A percentile compares a stretch with the other conserved stretches of the same genome.
Evolutionary conservation across 257 asterid species (phyloP).

Genomic region (Nicotiana obtusifolia): DNA sequence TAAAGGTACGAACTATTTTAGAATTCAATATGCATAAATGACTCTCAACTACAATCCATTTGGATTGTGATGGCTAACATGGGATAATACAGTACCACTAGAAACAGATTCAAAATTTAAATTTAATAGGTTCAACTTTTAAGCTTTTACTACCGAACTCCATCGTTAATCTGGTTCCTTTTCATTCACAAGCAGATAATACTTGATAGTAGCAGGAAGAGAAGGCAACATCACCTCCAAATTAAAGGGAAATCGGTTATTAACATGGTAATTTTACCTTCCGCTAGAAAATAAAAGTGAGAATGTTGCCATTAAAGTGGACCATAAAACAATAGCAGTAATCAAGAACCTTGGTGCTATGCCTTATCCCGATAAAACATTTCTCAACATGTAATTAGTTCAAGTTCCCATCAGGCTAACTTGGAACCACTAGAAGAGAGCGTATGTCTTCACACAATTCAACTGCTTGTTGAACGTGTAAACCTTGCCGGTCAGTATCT

Average conservation of each 20-base stretch:
- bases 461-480: constrained; percentile 60
- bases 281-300: background rate
- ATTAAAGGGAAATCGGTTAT: background rate
- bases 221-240: background rate
- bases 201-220: background rate
- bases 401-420: background rate
- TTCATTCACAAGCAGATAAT: background rate
- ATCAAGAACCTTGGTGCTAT: background rate
- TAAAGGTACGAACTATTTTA: no score
- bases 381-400: no score
- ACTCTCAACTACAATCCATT: no score
- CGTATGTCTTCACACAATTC: constrained; percentile 29
- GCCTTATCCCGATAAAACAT: background rate
- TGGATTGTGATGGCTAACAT: no score
- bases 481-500: constrained; percentile 32
- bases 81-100: no score
- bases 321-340: background rate
- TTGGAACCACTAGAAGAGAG: constrained; percentile 7
- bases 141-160: no score
- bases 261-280: background rate
- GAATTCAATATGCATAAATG: no score
- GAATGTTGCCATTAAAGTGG: background rate
- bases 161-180: background rate
- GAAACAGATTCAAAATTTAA: no score
- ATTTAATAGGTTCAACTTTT: no score